Evolutionary conservation across 139 green algal genomes (phyloP), one percentile per base, ranked within the genome.

Genomic region (Picocystis salinarum): DNA sequence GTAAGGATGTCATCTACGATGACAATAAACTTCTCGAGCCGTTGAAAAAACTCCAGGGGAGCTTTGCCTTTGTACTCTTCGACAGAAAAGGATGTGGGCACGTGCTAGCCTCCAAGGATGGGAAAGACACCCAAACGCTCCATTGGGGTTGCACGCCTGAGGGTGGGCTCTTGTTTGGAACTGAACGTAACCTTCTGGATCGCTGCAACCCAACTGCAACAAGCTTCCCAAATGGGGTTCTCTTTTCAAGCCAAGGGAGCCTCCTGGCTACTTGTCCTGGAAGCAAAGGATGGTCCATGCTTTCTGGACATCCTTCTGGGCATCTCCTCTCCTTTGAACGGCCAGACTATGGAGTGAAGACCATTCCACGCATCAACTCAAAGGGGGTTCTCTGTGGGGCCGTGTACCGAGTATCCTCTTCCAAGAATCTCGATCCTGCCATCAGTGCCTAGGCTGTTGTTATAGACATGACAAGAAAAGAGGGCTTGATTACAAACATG

Each of bases 51-150:
- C 40, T 83, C n/a, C 37, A 65, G 20, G 73, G 73, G 23, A 56
- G 24, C 24, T 82, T 74, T 40, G 62, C 65, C 0, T 82, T 80
- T 47, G 54, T 82, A n/a, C 65, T 80, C 24, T 77, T 67, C 13
- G 71, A 83, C 45, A 57, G 73, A 1, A n/a, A n/a, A n/a, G n/a
- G n/a, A n/a, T n/a, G n/a, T n/a, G n/a, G n/a, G n/a, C n/a, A n/a
- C n/a, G 71, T 80, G 45, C 56, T 75, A 42, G 71, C 71, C 0
- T 65, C 56, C 3, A 48, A 56, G 15, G 62, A 73, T 45, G 28
- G 42, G 1, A 33, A 39, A 12, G 62, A 62, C 37, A 36, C 41
- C 19, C 66, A 74, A 56, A 56, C 61, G 28, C 53, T 82, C 46
- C 76, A 58, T 47, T 82, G 73, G 73, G 73, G 73, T n/a, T 48